Conservation (phyloP, 2,329 filamentous ascomycete genomes). For the Exophiala aquamarina region DNA sequence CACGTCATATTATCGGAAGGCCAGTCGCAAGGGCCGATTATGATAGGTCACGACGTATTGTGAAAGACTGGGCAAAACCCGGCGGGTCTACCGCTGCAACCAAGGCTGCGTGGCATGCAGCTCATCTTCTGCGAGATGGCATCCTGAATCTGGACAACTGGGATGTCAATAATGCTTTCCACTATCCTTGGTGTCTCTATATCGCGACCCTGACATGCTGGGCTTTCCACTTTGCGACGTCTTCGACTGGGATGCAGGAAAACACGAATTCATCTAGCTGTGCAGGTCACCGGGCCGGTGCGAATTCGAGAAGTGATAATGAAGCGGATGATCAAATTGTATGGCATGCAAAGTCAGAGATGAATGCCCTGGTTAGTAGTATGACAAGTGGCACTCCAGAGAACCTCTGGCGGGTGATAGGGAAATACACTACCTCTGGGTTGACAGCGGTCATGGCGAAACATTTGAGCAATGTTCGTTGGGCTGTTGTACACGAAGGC, state of each 20-base stretch:
- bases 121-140: conserved; percentile 52
- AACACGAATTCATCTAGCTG: neutral
- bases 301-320: conserved; percentile 33
- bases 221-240: conserved; percentile 53
- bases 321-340: conserved; percentile 29
- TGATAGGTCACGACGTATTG: conserved; percentile 48
- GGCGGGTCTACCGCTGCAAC: conserved; percentile 33
- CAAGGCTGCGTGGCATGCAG: conserved; percentile 55
- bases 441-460: conserved; percentile 57
- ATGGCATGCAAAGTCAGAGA: conserved; percentile 36
- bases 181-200: conserved; percentile 64
- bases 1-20: conserved; percentile 58
- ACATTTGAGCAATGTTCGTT: conserved; percentile 56
- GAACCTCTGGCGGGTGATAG: conserved; percentile 38
- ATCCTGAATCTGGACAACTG: conserved; percentile 51
- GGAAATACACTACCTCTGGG: conserved; percentile 52
- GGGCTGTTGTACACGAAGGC: conserved; percentile 63
- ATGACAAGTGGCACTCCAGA: conserved; percentile 38
- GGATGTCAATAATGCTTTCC: conserved; percentile 56
- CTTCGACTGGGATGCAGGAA: conserved; percentile 5
- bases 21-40: conserved; percentile 54
- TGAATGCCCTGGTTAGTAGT: conserved; percentile 35
- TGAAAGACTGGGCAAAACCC: conserved; percentile 51
- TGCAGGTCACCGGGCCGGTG: neutral
- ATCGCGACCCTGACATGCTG: conserved; percentile 59